phyloP scores from a whole-genome alignment of 768 basidiomycete species.

The Russula emetica region DNA sequence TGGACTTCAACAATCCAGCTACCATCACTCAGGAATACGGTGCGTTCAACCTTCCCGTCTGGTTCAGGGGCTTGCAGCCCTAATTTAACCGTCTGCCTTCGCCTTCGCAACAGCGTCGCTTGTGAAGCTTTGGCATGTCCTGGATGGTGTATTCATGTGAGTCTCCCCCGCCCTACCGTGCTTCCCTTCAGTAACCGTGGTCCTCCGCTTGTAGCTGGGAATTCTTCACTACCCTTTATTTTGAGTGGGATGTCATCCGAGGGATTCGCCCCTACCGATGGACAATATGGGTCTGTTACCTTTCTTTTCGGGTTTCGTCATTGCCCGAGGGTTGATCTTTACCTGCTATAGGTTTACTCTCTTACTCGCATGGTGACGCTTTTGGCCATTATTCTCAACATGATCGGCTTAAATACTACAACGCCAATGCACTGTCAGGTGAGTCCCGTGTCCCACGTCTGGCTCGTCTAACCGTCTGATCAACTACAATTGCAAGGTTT shows the following conservation, averaged over 20 bases:
- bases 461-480: not conserved
- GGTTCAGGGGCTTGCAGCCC: not conserved
- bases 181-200: too few relatives aligned
- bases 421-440: conserved; percentile 9
- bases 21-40: not conserved
- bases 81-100: not conserved
- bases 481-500: not conserved
- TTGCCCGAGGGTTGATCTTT: not conserved
- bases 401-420: not conserved
- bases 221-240: not conserved
- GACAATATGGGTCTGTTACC: conserved; percentile 14
- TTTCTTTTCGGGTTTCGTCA: not conserved
- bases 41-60: not conserved
- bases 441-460: not conserved
- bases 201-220: not conserved
- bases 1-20: conserved; percentile 1
- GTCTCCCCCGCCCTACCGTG: not conserved
- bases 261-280: conserved; percentile 12
- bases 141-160: conserved; percentile 11
- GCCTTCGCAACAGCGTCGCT: not conserved
- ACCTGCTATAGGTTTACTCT: conserved; percentile 5
- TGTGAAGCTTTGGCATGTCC: conserved; percentile 11
- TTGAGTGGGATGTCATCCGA: conserved; percentile 6
- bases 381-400: not conserved
- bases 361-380: conserved; percentile 5